A percentile compares a stretch with the other conserved stretches of the same genome.
These are phyloP conservation scores for Globisporangium acanthophoron DNA, from an alignment of 352 stramenopile genomes.

Conservation along the genomic window DNA sequence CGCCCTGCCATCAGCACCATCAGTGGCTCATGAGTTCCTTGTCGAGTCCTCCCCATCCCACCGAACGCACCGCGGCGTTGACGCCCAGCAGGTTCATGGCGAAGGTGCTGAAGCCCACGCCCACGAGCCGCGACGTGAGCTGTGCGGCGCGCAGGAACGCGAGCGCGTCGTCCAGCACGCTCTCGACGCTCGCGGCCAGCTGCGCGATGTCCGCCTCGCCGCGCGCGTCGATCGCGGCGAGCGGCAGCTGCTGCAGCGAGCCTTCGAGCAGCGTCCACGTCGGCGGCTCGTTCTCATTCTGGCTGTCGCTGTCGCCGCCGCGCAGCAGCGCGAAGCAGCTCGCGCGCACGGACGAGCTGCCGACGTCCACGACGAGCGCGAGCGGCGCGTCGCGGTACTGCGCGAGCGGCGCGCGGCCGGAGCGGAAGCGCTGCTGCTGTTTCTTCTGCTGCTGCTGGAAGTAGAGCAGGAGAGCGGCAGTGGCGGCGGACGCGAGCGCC, in stretches of 20 bases:
- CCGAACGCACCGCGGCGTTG: slow-evolving; percentile 31
- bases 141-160: slow-evolving; percentile 40
- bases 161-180: slow-evolving; percentile 38
- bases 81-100: slow-evolving; percentile 93
- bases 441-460: neutral
- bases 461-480: neutral
- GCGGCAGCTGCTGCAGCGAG: slow-evolving; percentile 59
- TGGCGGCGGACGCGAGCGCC: neutral
- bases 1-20: slow-evolving; percentile 28
- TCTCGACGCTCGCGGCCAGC: slow-evolving; percentile 47
- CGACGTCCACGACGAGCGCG: neutral
- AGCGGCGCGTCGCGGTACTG: slow-evolving; percentile 34
- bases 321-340: slow-evolving; percentile 56
- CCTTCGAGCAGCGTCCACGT: slow-evolving; percentile 54
- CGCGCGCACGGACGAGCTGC: slow-evolving; percentile 69
- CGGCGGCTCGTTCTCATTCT: neutral
- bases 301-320: no score
- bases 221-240: slow-evolving; percentile 37
- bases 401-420: slow-evolving; percentile 20
- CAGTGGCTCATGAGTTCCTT: no score
- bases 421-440: neutral
- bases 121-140: slow-evolving; percentile 42
- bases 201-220: slow-evolving; percentile 50
- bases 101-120: slow-evolving; percentile 91
- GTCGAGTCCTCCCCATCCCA: no score